A percentile compares a stretch with the other conserved stretches of the same genome.
phyloP scores from a whole-genome alignment of 2,329 filamentous ascomycete genomes.

The Didymella pomorum region DNA sequence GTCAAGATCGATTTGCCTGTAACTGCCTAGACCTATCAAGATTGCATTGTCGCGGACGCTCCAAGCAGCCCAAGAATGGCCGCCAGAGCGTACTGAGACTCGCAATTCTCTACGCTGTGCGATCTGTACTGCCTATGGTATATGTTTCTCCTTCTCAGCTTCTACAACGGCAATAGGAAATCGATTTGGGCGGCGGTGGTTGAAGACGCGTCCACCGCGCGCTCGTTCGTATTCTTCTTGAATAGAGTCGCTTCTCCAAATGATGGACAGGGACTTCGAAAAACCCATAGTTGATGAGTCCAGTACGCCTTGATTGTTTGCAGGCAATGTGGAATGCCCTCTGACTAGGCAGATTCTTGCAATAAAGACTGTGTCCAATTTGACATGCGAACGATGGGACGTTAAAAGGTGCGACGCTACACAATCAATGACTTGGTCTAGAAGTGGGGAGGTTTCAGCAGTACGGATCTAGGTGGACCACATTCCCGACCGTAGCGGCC shows the following conservation, averaged over 20 bases:
- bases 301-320: neutral
- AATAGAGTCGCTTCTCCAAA: neutral
- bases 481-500: neutral
- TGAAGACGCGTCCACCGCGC: neutral
- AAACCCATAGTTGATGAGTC: neutral
- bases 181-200: neutral
- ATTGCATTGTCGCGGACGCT: neutral
- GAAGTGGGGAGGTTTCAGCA: neutral
- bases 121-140: neutral
- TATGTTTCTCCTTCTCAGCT: neutral
- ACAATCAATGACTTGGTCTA: neutral
- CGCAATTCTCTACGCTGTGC: neutral
- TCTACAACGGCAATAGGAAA: neutral
- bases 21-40: neutral
- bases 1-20: neutral
- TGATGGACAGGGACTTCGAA: neutral
- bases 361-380: neutral
- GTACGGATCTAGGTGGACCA: neutral
- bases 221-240: neutral
- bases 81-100: neutral
- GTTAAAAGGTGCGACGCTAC: neutral
- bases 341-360: neutral
- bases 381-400: neutral
- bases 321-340: neutral
- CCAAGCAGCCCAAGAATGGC: neutral